These are phyloP conservation scores for Candida yuanshanica DNA, from an alignment of 805 yeast genomes.

Conservation along the genomic window DNA sequence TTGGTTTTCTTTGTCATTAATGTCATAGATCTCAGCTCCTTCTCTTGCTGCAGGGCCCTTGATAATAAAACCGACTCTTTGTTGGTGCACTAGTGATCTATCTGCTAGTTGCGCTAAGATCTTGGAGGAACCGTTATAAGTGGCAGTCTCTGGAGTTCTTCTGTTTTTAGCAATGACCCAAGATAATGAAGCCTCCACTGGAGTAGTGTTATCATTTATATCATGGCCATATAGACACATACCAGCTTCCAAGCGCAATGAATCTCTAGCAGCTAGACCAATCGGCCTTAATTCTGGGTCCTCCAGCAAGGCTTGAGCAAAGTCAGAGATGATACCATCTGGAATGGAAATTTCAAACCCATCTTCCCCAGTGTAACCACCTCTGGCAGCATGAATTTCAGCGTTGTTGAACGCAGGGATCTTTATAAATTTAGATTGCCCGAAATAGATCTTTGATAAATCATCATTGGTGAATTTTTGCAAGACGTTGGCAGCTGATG, in stretches of 20 bases:
- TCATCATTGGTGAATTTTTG: constrained; percentile 56
- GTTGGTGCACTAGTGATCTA: constrained; percentile 47
- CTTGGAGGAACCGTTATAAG: constrained; percentile 71
- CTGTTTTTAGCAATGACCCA: constrained; percentile 88
- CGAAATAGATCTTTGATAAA: constrained; percentile 64
- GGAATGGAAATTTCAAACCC: constrained; percentile 91
- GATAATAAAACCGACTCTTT: constrained; percentile 67
- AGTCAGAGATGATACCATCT: constrained; percentile 46
- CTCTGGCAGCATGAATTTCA: constrained; percentile 76
- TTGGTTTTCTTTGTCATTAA: constrained; percentile 49
- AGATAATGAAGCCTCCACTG: constrained; percentile 81
- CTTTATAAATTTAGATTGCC: constrained; percentile 39
- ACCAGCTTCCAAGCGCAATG: constrained; percentile 93
- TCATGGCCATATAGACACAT: constrained; percentile 97
- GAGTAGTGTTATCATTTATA: constrained; percentile 70
- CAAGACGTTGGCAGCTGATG: constrained; percentile 64
- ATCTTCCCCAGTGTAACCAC: constrained; percentile 98
- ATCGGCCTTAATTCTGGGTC: constrained; percentile 67
- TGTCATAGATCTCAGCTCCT: constrained; percentile 54
- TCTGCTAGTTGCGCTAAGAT: constrained; percentile 68
- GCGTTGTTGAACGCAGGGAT: constrained; percentile 29
- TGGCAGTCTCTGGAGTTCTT: constrained; percentile 39
- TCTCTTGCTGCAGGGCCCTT: constrained; percentile 93
- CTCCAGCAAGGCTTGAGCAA: constrained; percentile 54
- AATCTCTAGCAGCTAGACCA: constrained; percentile 98